phyloP scores from a whole-genome alignment of 805 yeast species.

The Sugiyamaella valdiviana region DNA sequence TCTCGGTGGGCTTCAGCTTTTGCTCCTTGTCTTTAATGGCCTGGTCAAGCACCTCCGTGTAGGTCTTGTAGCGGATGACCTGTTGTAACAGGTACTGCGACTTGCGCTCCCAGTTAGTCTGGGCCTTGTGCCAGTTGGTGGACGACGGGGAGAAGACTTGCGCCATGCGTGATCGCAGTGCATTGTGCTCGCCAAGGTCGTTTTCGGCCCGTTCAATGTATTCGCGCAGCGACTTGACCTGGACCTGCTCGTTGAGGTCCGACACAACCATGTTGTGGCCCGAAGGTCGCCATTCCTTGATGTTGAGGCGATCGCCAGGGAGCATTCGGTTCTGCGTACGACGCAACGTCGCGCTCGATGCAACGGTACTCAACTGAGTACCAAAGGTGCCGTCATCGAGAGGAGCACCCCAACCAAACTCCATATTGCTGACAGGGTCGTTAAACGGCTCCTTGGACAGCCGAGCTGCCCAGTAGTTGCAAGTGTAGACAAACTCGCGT shows the following conservation, averaged over 20 bases:
- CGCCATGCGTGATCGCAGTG: constrained; percentile 34
- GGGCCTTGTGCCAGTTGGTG: constrained; percentile 25
- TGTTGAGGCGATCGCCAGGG: constrained; percentile 24
- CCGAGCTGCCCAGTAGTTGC: constrained; percentile 89
- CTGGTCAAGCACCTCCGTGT: constrained; percentile 21
- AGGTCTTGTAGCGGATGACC: constrained; percentile 26
- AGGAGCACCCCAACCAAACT: constrained; percentile 65
- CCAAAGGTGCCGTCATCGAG: constrained; percentile 4
- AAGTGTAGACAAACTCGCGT: constrained; percentile 60
- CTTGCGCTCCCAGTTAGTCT: constrained; percentile 31
- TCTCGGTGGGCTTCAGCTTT: constrained; percentile 4
- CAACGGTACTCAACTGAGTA: neutral
- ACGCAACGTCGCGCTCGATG: constrained; percentile 3
- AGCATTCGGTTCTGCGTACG: constrained; percentile 11
- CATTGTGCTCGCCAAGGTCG: constrained; percentile 41
- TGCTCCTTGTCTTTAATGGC: constrained; percentile 19
- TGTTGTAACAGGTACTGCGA: constrained; percentile 28
- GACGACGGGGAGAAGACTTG: constrained; percentile 29
- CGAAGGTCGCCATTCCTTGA: constrained; percentile 32
- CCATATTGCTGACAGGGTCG: constrained; percentile 63
- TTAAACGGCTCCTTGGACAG: constrained; percentile 72
- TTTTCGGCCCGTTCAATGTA: constrained; percentile 38
- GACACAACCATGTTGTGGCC: constrained; percentile 29
- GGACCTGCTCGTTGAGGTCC: constrained; percentile 32
- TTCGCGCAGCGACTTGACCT: constrained; percentile 35